These are phyloP conservation scores for Zea luxurians DNA, from an alignment of 176 grass and related monocot species.

Conservation along the genomic window DNA sequence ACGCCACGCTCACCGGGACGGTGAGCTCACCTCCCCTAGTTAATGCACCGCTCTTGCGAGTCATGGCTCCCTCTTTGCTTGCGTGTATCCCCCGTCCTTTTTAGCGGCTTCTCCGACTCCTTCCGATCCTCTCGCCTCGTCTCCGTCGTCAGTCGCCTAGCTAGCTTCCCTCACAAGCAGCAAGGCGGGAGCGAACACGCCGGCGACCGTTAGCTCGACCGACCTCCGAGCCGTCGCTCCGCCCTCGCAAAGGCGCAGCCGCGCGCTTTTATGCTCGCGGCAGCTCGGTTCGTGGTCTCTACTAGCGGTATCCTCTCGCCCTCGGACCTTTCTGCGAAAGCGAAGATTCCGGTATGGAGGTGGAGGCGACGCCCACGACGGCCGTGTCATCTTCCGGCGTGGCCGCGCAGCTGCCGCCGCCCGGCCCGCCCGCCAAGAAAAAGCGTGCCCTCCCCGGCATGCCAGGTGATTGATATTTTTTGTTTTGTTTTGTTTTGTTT, in stretches of 20 bases:
- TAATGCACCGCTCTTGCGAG: slow-evolving; percentile 35
- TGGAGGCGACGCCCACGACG: slow-evolving; percentile 58
- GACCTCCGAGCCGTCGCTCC: not conserved
- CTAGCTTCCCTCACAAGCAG: slow-evolving; percentile 11
- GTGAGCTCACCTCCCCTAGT: slow-evolving; percentile 42
- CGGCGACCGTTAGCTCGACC: slow-evolving; percentile 41
- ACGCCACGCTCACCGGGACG: slow-evolving; percentile 7
- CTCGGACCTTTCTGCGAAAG: slow-evolving; percentile 18
- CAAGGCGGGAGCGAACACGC: not conserved
- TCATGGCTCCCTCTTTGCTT: not conserved
- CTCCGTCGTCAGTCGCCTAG: not conserved
- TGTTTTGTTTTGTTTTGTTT: not conserved
- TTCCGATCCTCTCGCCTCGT: not conserved
- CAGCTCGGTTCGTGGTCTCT: slow-evolving; percentile 35
- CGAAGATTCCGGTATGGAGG: slow-evolving; percentile 57
- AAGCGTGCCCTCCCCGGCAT: slow-evolving; percentile 96
- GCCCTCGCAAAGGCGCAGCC: not conserved
- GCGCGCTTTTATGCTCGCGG: slow-evolving; percentile 41
- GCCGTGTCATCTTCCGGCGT: slow-evolving; percentile 71
- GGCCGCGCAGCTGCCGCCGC: slow-evolving; percentile 16
- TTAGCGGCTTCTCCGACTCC: slow-evolving; percentile 28
- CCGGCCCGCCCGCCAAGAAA: slow-evolving; percentile 67
- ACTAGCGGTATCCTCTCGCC: not conserved
- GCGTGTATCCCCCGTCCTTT: not conserved
- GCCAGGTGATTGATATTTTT: slow-evolving; percentile 60